A percentile compares a stretch with the other conserved stretches of the same genome.
These are phyloP conservation scores for Guyanaporus albipodus DNA, from an alignment of 768 basidiomycete genomes.

Conservation along the genomic window DNA sequence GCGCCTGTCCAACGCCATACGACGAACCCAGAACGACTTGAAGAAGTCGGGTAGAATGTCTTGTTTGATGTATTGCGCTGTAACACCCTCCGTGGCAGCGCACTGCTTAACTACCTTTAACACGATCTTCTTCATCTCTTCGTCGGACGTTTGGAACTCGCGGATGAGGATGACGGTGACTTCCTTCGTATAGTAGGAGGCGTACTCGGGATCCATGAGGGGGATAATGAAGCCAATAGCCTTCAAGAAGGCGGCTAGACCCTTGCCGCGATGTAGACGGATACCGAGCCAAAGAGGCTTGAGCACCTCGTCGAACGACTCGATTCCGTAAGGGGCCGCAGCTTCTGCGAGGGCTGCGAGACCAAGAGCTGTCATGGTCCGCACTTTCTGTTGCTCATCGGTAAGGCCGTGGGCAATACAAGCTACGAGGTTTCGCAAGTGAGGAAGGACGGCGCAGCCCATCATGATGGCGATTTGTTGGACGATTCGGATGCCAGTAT, in stretches of 20 bases:
- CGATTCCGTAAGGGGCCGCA: constrained; percentile 97
- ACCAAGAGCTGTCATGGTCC: constrained; percentile 74
- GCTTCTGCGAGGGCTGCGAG: constrained; percentile 95
- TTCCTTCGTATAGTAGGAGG: constrained; percentile 98
- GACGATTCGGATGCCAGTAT: constrained; percentile 98
- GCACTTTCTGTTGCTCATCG: constrained; percentile 77
- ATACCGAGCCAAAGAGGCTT: constrained; percentile 79
- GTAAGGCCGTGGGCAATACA: constrained; percentile 84
- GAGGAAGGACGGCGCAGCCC: constrained; percentile 97
- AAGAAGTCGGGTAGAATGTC: constrained; percentile 99
- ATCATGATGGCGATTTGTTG: constrained; percentile 99
- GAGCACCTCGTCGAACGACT: constrained; percentile 95
- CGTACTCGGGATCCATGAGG: constrained; percentile 99
- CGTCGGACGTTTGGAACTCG: constrained; percentile 98
- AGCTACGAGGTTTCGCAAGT: constrained; percentile 93
- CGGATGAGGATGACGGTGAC: constrained; percentile 95
- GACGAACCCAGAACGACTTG: constrained; percentile 97
- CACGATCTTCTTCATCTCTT: constrained; percentile 99
- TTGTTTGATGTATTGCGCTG: constrained; percentile 91
- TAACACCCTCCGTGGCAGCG: constrained; percentile 97
- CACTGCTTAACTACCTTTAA: constrained; percentile 99
- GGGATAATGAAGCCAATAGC: constrained; percentile 99
- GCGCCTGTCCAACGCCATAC: constrained; percentile 94
- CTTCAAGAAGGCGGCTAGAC: constrained; percentile 74
- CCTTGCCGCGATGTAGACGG: constrained; percentile 73